These are phyloP conservation scores for Magnaporthales sp. DNA, from an alignment of 2,329 filamentous ascomycete genomes.

Conservation along the genomic window DNA sequence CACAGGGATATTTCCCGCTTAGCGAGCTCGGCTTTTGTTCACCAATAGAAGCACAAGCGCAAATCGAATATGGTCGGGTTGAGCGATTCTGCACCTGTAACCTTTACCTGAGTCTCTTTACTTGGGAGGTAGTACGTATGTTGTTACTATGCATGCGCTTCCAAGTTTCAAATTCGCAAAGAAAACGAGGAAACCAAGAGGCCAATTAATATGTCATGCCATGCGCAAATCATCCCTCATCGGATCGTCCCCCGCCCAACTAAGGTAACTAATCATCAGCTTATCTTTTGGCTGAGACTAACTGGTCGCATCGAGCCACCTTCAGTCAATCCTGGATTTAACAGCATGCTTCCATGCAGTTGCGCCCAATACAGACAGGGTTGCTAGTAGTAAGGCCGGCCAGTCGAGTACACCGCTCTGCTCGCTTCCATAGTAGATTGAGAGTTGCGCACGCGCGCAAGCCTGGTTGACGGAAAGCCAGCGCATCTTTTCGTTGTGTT, in stretches of 20 bases:
- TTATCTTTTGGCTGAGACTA: neutral
- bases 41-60: slow-evolving; percentile 5
- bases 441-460: neutral
- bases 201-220: neutral
- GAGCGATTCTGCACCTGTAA: neutral
- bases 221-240: neutral
- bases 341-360: neutral
- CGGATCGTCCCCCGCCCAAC: neutral
- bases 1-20: neutral
- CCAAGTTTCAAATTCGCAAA: slow-evolving; percentile 8
- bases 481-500: neutral
- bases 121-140: neutral
- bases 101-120: slow-evolving; percentile 1
- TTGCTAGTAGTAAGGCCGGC: neutral
- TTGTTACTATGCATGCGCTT: slow-evolving; percentile 6
- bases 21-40: neutral
- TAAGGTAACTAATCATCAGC: neutral
- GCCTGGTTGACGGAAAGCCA: neutral
- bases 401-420: neutral
- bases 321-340: neutral
- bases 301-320: neutral
- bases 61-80: neutral
- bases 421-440: neutral
- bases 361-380: neutral
- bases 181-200: neutral